These are phyloP conservation scores for Arthroderma sp. DNA, from an alignment of 2,329 filamentous ascomycete genomes.

Conservation along the genomic window DNA sequence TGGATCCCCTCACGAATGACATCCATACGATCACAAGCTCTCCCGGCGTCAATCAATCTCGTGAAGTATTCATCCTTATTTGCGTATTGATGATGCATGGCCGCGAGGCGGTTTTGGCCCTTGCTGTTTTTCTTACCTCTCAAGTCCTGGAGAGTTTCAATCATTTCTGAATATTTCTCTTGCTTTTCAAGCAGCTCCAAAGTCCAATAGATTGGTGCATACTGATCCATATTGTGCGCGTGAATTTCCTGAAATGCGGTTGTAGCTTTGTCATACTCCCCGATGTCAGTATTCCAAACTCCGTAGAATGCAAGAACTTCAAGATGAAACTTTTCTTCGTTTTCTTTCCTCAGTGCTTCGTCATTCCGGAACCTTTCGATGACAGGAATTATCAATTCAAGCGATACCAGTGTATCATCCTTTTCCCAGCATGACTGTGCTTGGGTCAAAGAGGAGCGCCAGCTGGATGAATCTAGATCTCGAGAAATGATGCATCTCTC, in stretches of 20 bases:
- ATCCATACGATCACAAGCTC: slow-evolving; percentile 2
- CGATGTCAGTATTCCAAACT: slow-evolving; percentile 8
- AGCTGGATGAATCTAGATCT: slow-evolving; percentile 13
- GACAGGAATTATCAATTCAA: slow-evolving; percentile 9
- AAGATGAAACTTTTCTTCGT: slow-evolving; percentile 9
- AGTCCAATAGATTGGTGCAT: slow-evolving; percentile 9
- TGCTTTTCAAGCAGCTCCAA: slow-evolving; percentile 7
- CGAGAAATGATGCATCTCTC: slow-evolving; percentile 16
- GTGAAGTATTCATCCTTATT: slow-evolving; percentile 2
- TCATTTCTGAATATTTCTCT: slow-evolving; percentile 12
- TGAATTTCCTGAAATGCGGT: slow-evolving; percentile 11
- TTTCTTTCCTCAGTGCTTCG: slow-evolving; percentile 9
- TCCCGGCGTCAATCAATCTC: slow-evolving; percentile 9
- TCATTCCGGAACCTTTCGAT: slow-evolving; percentile 11
- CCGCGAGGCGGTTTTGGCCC: slow-evolving; percentile 10
- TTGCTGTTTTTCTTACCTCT: slow-evolving; percentile 6
- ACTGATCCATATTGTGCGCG: slow-evolving; percentile 11
- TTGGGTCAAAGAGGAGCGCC: slow-evolving; percentile 18
- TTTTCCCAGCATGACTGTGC: slow-evolving; percentile 12
- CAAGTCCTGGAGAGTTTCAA: slow-evolving; percentile 15
- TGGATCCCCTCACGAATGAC: slow-evolving; percentile 9
- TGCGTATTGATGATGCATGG: slow-evolving; percentile 11
- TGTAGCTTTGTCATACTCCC: slow-evolving; percentile 9
- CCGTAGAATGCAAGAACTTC: slow-evolving; percentile 8
- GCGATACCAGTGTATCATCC: slow-evolving; percentile 7